Base-by-base conservation (phyloP, 768 basidiomycete genomes). In the Phanerochaete carnosa region DNA sequence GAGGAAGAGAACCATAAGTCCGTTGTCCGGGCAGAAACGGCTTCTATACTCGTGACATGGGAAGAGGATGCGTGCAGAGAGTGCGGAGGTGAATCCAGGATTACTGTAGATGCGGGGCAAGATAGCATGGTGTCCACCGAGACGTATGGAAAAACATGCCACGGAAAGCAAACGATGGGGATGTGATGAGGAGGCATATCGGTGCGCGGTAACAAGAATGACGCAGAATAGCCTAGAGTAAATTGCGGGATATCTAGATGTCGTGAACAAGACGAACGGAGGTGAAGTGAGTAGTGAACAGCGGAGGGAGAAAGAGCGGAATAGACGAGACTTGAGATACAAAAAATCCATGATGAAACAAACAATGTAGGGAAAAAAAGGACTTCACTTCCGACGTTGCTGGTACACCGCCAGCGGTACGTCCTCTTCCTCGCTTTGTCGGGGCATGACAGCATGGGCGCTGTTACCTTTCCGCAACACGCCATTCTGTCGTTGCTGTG, bases 331-430 rank as follows among this genome's bases (percentile, higher is more conserved):
- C 47, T 19, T 6, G 46, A 60, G 26, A 56, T 50, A 50, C 53
- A 39, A 39, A 64, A 45, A 51, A 60, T 60, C 56, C 63, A 45
- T 60, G 59, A 53, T 43, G 12, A 43, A 37, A 47, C n/a, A 33
- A 28, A 60, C 26, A 49, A 28, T 29, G 35, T 13, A 47, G 49
- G 28, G 35, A 58, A 6, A 22, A 4, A 8, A 22, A 57, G 35
- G 9, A 45, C 23, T 33, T 79, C 73, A 84, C 69, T 79, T 79
- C 68, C 85, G 79, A 66, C 83, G 86, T 69, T 87, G 89, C 72
- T 92, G 89, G 80, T 85, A 92, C 58, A 90, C 72, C 22, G 92
- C 90, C 51, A 94, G 76, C 22, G 91, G 91, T 39, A 91, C 75
- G 68, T 93, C 91, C 69, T 93, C 91, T 68, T 92, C 90, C 68